phyloP scores from a whole-genome alignment of 495 filamentous ascomycete genomes.

The Tetracladium setigerum region DNA sequence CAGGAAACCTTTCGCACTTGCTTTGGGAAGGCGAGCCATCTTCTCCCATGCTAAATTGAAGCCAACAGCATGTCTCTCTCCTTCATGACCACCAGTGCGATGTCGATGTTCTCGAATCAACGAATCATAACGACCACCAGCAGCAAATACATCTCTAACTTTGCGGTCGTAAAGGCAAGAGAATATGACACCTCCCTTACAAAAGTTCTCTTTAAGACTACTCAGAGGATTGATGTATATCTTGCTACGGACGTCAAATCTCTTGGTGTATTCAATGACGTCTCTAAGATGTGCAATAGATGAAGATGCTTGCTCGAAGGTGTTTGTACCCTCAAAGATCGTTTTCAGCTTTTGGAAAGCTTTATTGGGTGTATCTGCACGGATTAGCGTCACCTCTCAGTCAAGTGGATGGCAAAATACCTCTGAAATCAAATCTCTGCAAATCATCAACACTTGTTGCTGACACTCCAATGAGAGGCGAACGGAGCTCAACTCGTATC shows the following conservation, averaged over 20 bases:
- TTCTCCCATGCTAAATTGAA: constrained; percentile 89
- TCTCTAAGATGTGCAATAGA: constrained; percentile 73
- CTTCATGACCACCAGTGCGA: constrained; percentile 41
- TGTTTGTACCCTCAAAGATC: constrained; percentile 65
- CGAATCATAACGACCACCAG: constrained; percentile 86
- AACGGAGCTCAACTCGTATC: constrained; percentile 74
- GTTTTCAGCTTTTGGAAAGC: constrained; percentile 62
- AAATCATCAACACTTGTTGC: constrained; percentile 90
- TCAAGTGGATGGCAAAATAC: constrained; percentile 31
- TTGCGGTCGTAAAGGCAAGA: constrained; percentile 87
- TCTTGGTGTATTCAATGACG: constrained; percentile 66
- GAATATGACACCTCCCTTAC: constrained; percentile 79
- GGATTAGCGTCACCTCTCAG: neutral
- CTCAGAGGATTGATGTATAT: constrained; percentile 80
- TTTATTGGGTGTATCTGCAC: constrained; percentile 61
- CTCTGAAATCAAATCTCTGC: constrained; percentile 81
- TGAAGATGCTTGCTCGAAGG: constrained; percentile 56
- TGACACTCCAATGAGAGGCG: constrained; percentile 70
- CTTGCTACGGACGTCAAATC: constrained; percentile 66
- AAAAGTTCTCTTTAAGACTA: constrained; percentile 90
- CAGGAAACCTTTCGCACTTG: constrained; percentile 49
- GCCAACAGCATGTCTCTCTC: constrained; percentile 71
- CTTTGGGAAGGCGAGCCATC: constrained; percentile 59
- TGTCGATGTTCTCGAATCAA: constrained; percentile 67
- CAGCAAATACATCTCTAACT: constrained; percentile 76